Percentiles rank a stretch among this genome's conserved stretches.
Conservation (phyloP, 331 rosid genomes). For the Spiraea crenata region DNA sequence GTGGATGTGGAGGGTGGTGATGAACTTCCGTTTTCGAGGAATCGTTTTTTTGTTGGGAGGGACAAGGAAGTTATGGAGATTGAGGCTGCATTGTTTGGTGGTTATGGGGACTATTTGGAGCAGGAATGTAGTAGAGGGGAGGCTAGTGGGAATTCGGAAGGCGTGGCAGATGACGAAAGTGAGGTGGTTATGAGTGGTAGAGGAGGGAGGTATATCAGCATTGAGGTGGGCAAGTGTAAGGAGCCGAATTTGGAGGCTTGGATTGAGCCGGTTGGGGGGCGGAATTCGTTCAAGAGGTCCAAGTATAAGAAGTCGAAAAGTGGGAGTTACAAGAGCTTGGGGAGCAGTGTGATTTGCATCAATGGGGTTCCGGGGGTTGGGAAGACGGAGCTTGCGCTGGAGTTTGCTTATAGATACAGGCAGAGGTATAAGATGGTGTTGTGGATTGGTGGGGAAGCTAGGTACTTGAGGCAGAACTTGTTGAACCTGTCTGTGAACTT, state of each 20-base stretch:
- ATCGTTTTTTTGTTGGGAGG: constrained; percentile 64
- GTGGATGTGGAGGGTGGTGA: constrained; percentile 41
- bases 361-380: constrained; percentile 82
- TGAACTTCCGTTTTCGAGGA: constrained; percentile 64
- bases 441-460: constrained; percentile 84
- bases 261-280: constrained; percentile 63
- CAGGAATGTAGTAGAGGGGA: constrained; percentile 56
- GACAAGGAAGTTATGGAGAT: constrained; percentile 77
- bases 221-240: constrained; percentile 63
- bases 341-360: constrained; percentile 64
- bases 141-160: constrained; percentile 64
- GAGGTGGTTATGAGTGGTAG: constrained; percentile 34
- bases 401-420: constrained; percentile 71
- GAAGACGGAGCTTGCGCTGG: constrained; percentile 78
- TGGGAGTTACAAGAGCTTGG: constrained; percentile 58
- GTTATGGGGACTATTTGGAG: constrained; percentile 36
- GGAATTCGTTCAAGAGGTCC: constrained; percentile 54
- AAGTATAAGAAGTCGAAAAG: constrained; percentile 63
- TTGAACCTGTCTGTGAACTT: constrained; percentile 60
- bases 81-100: constrained; percentile 59
- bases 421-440: constrained; percentile 78
- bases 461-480: constrained; percentile 71
- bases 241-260: constrained; percentile 68
- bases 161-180: constrained; percentile 75
- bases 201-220: constrained; percentile 62